Conservation (phyloP, 1,139 yeast genomes). For the Blastobotrys apis region DNA sequence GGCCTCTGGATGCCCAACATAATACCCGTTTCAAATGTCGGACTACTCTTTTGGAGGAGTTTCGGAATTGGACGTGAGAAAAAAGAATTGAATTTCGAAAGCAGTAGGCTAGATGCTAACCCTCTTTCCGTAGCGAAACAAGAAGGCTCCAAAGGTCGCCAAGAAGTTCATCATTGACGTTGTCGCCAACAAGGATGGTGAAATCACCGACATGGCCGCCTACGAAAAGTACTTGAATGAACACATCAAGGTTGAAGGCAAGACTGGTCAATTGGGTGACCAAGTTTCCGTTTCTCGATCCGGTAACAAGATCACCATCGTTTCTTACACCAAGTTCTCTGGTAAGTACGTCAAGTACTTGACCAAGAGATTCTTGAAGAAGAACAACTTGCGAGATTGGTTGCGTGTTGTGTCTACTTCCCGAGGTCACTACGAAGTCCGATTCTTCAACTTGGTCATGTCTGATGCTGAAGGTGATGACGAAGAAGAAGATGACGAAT, state of each 20-base stretch:
- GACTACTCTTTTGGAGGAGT: conserved; percentile 18
- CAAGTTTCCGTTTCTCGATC: conserved; percentile 84
- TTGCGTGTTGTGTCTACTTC: conserved; percentile 97
- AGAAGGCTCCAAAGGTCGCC: conserved; percentile 50
- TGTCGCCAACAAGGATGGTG: conserved; percentile 96
- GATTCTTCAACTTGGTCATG: conserved; percentile 98
- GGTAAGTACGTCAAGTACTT: conserved; percentile 99
- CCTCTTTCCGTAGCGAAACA: conserved; percentile 58
- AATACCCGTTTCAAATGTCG: not conserved
- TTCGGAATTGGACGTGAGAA: no score
- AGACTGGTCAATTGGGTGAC: conserved; percentile 95
- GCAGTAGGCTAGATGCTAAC: conserved; percentile 46
- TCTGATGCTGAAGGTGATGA: conserved; percentile 91
- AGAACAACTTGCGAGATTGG: conserved; percentile 98
- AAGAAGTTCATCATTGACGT: conserved; percentile 95
- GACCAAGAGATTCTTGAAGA: conserved; percentile 99
- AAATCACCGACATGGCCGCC: conserved; percentile 90
- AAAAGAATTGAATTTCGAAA: conserved; percentile 5
- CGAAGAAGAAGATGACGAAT: conserved; percentile 28
- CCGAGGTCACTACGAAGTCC: conserved; percentile 95
- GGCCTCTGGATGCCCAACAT: conserved; percentile 12
- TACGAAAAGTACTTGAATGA: conserved; percentile 97
- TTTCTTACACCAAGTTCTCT: conserved; percentile 93
- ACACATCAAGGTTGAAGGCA: conserved; percentile 98
- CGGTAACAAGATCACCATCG: conserved; percentile 76